phyloP scores from a whole-genome alignment of 129 eudicot species.

The Ambrosia artemisiifolia region DNA sequence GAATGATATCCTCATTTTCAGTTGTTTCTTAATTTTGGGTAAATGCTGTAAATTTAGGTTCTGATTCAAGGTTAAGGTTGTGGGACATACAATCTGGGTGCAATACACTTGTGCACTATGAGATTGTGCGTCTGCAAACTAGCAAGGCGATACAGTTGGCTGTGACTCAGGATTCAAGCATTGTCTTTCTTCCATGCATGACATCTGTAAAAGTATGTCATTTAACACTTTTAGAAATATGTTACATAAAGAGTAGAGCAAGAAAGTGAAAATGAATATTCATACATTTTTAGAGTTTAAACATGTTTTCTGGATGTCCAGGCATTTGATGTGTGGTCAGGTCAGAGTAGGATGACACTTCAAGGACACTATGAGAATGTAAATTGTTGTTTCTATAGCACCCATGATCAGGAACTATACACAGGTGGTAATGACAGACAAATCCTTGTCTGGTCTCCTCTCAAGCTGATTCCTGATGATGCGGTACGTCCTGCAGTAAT shows the following conservation, averaged over 20 bases:
- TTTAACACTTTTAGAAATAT: slow-evolving; percentile 1
- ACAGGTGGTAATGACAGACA: slow-evolving; percentile 89
- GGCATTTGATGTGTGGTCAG: slow-evolving; percentile 95
- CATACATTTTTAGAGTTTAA: background rate
- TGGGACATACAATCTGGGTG: slow-evolving; percentile 97
- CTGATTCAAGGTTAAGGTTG: slow-evolving; percentile 91
- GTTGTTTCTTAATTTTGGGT: slow-evolving; percentile 6
- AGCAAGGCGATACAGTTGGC: slow-evolving; percentile 78
- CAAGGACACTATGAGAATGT: slow-evolving; percentile 88
- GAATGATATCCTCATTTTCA: background rate
- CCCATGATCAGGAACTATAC: slow-evolving; percentile 86
- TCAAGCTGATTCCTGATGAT: slow-evolving; percentile 46
- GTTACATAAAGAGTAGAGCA: slow-evolving; percentile 6
- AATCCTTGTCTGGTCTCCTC: slow-evolving; percentile 92
- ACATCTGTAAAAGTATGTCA: slow-evolving; percentile 56
- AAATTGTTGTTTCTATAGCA: slow-evolving; percentile 80
- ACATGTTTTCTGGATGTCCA: slow-evolving; percentile 21
- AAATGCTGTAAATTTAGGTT: slow-evolving; percentile 49
- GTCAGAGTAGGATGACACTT: slow-evolving; percentile 56
- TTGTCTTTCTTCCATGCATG: slow-evolving; percentile 96
- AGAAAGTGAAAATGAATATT: background rate
- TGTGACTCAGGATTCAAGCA: slow-evolving; percentile 62
- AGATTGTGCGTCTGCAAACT: slow-evolving; percentile 72
- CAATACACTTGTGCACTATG: slow-evolving; percentile 93
- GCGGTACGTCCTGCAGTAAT: slow-evolving; percentile 32